Evolutionary conservation across 148 eudicot species (phyloP).

Genomic region (Agrostemma githago): DNA sequence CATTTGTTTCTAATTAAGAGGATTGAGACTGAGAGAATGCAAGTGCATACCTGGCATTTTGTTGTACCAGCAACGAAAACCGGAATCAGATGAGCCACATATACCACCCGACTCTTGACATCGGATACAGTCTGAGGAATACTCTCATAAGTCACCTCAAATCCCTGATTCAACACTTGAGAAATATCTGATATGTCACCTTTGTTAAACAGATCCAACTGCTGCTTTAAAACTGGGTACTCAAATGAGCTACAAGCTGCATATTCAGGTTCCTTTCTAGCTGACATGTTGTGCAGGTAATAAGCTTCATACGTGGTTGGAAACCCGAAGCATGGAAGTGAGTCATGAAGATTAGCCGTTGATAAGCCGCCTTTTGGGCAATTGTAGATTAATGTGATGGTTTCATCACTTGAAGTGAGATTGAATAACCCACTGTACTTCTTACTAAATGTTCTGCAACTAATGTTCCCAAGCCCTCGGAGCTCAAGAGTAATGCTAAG

Average conservation of each 20-base stretch:
- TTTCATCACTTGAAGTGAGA: background rate
- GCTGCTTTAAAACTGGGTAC: background rate
- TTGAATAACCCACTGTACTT: background rate
- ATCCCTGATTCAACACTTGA: background rate
- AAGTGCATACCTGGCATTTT: too few relatives aligned
- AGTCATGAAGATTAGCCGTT: background rate
- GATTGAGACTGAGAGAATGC: too few relatives aligned
- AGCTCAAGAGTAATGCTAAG: background rate
- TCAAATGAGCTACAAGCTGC: background rate
- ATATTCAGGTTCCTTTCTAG: background rate
- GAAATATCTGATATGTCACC: background rate
- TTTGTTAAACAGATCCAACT: background rate
- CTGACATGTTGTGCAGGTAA: background rate
- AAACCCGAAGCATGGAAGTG: background rate
- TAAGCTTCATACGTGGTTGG: background rate
- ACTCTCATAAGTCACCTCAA: slow-evolving; percentile 12
- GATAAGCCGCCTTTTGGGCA: background rate
- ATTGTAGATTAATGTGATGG: background rate
- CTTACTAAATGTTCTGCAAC: background rate
- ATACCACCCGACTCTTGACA: background rate
- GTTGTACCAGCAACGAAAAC: too few relatives aligned
- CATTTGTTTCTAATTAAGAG: too few relatives aligned
- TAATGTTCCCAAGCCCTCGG: background rate
- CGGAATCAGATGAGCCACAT: slow-evolving; percentile 8
- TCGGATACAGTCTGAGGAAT: background rate